Percentiles rank a stretch among this genome's conserved stretches.
Evolutionary conservation across 768 basidiomycete genomes (phyloP).

Genomic region (Xanthoconium stramineum): DNA sequence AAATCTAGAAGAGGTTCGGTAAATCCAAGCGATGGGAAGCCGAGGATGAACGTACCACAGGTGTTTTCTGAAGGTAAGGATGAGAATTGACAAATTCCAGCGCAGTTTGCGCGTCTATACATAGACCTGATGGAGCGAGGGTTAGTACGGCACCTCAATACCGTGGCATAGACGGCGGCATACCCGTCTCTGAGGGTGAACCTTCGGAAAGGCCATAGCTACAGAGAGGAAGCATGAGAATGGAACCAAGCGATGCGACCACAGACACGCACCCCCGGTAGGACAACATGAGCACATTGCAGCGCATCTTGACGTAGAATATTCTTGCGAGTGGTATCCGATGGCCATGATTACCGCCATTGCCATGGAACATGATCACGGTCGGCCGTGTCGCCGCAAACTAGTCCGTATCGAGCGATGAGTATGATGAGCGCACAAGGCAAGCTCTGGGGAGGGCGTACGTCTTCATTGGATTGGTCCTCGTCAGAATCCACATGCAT

Average conservation of each 20-base stretch:
- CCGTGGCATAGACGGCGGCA: neutral
- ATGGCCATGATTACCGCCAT: constrained; percentile 85
- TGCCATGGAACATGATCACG: constrained; percentile 91
- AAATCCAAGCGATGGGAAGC: neutral
- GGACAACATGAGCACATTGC: constrained; percentile 92
- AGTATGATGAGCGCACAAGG: neutral
- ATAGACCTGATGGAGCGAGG: constrained; percentile 48
- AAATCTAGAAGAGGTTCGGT: constrained; percentile 41
- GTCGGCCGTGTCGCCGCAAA: constrained; percentile 65
- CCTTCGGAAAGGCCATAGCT: constrained; percentile 92
- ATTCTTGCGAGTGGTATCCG: constrained; percentile 83
- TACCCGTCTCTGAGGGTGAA: constrained; percentile 79
- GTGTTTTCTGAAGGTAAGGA: constrained; percentile 60
- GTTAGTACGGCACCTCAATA: neutral
- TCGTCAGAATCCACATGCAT: constrained; percentile 34
- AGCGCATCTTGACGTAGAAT: constrained; percentile 79
- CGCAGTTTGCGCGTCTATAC: constrained; percentile 80
- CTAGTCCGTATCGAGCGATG: constrained; percentile 16
- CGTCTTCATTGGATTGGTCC: constrained; percentile 57
- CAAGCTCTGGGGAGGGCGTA: constrained; percentile 22
- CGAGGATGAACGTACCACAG: constrained; percentile 48
- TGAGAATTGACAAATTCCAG: constrained; percentile 71
- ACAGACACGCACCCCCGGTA: constrained; percentile 72
- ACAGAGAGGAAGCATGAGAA: neutral
- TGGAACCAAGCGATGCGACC: neutral